phyloP scores from a whole-genome alignment of 2,329 filamentous ascomycete genomes.

The Sordariomycetes sp. region DNA sequence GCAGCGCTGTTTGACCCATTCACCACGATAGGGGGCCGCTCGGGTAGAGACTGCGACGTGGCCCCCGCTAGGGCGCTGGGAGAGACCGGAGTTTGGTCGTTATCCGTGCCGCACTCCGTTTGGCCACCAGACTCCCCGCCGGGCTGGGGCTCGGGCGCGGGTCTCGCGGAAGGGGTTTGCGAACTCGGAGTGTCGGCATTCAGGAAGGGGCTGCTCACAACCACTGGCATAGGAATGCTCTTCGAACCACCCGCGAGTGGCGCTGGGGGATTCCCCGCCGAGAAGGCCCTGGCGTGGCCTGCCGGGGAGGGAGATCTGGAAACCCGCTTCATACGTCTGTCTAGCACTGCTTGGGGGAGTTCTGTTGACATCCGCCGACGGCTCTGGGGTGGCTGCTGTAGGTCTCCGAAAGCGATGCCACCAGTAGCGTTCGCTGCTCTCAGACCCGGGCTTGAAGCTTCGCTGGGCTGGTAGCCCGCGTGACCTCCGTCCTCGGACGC shows the following conservation, averaged over 20 bases:
- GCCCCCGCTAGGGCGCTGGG: constrained; percentile 7
- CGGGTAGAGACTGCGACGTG: constrained; percentile 10
- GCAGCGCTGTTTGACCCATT: constrained; percentile 20
- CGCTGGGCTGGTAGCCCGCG: constrained; percentile 13
- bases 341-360: constrained; percentile 40
- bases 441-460: constrained; percentile 16
- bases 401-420: constrained; percentile 36
- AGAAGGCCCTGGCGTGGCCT: constrained; percentile 35
- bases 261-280: constrained; percentile 26
- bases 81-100: constrained; percentile 6
- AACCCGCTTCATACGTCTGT: constrained; percentile 39
- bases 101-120: constrained; percentile 10
- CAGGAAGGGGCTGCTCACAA: constrained; percentile 39
- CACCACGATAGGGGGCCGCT: constrained; percentile 20
- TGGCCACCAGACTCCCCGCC: constrained; percentile 1
- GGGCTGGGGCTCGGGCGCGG: not conserved
- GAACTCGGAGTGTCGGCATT: constrained; percentile 14
- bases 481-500: constrained; percentile 26
- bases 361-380: constrained; percentile 41
- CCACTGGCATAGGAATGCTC: constrained; percentile 31
- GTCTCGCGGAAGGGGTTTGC: not conserved
- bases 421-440: constrained; percentile 16
- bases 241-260: constrained; percentile 23
- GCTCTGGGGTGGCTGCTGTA: constrained; percentile 25
- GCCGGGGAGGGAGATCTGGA: constrained; percentile 47